These are phyloP conservation scores for Globisporangium orthogonon DNA, from an alignment of 352 stramenopile genomes.

Conservation along the genomic window DNA sequence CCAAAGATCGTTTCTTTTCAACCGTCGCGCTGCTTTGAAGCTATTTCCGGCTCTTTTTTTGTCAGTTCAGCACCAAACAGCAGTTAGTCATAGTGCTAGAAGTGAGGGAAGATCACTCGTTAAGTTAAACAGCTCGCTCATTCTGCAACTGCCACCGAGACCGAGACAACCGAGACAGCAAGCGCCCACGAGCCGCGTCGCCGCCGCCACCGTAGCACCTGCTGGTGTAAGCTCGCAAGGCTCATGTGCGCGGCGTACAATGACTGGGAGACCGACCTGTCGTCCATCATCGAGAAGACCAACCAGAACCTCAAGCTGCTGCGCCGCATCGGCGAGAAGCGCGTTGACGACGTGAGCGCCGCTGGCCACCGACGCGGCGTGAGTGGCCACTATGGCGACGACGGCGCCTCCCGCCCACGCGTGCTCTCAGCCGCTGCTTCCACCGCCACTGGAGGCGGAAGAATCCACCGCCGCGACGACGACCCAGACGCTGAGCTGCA, in stretches of 20 bases:
- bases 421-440: conserved; percentile 8
- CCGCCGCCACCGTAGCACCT: too few species aligned
- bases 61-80: background rate
- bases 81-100: background rate
- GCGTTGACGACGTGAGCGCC: conserved; percentile 40
- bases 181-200: background rate
- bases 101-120: background rate
- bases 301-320: conserved; percentile 85
- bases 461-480: background rate
- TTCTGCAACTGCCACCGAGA: background rate
- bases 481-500: conserved; percentile 9
- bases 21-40: too few species aligned
- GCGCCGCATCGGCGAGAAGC: conserved; percentile 74
- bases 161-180: too few species aligned
- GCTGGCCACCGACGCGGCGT: too few species aligned
- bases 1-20: too few species aligned
- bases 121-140: background rate
- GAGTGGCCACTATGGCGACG: conserved; percentile 3
- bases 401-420: conserved; percentile 11
- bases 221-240: too few species aligned
- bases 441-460: background rate
- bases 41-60: too few species aligned
- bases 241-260: conserved; percentile 54
- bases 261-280: conserved; percentile 79
- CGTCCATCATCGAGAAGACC: conserved; percentile 86